Percentiles rank a stretch among this genome's conserved stretches.
Evolutionary conservation across 2,329 filamentous ascomycete species (phyloP).

Genomic region (Neodidymelliopsis sp.): DNA sequence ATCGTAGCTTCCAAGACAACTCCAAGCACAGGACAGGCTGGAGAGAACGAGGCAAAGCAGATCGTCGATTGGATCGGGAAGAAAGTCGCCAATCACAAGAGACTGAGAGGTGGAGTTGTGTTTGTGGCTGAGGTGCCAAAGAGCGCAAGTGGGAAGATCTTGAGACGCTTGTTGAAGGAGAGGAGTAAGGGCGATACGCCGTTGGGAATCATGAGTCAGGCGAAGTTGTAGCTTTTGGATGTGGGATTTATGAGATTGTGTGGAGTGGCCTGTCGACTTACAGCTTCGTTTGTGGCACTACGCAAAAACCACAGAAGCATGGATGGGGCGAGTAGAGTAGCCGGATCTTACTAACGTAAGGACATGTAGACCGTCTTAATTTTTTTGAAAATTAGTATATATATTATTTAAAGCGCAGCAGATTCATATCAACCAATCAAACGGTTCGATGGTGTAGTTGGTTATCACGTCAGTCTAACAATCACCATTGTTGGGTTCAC

Average conservation of each 20-base stretch:
- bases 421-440: background rate
- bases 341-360: background rate
- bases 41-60: slow-evolving; percentile 22
- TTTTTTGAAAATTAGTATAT: background rate
- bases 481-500: slow-evolving; percentile 16
- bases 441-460: slow-evolving; percentile 50
- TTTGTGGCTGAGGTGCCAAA: slow-evolving; percentile 58
- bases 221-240: slow-evolving; percentile 26
- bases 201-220: slow-evolving; percentile 21
- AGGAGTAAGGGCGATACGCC: slow-evolving; percentile 25
- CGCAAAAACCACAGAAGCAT: background rate
- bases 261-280: background rate
- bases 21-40: slow-evolving; percentile 4
- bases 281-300: background rate
- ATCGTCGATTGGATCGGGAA: slow-evolving; percentile 31
- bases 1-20: slow-evolving; percentile 30
- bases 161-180: slow-evolving; percentile 44
- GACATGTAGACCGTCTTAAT: background rate
- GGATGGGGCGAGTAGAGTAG: no score
- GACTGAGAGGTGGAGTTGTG: slow-evolving; percentile 44
- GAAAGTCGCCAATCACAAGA: slow-evolving; percentile 40
- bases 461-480: slow-evolving; percentile 57
- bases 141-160: slow-evolving; percentile 57
- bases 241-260: background rate
- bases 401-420: no score